A percentile compares a stretch with the other conserved stretches of the same genome.
These are phyloP conservation scores for Acer campestre DNA, from an alignment of 345 rosid genomes.

Conservation along the genomic window DNA sequence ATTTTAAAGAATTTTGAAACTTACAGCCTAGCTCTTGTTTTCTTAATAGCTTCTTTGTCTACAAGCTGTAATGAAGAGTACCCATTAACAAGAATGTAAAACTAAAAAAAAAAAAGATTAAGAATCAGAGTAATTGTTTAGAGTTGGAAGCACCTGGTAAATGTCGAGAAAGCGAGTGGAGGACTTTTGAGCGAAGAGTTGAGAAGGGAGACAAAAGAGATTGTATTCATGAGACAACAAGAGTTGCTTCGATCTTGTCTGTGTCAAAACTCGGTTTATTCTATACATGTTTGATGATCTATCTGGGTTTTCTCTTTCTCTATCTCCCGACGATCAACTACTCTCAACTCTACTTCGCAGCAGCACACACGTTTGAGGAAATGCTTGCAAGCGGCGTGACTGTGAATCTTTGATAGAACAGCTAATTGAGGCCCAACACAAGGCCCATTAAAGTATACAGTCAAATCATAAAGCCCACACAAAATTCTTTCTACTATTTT, in stretches of 20 bases:
- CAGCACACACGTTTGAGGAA: background rate
- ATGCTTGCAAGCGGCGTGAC: background rate
- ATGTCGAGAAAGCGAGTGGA: conserved; percentile 72
- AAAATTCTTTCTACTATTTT: background rate
- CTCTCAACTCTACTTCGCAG: background rate
- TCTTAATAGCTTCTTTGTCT: conserved; percentile 68
- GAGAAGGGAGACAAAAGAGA: conserved; percentile 40
- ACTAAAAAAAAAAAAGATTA: background rate
- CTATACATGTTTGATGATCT: conserved; percentile 46
- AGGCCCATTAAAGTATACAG: background rate
- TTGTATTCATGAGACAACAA: conserved; percentile 21
- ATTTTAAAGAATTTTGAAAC: conserved; percentile 18
- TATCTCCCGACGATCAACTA: background rate
- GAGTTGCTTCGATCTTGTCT: conserved; percentile 19
- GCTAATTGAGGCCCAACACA: background rate
- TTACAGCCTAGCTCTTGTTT: conserved; percentile 92
- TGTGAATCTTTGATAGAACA: background rate
- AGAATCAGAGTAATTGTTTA: background rate
- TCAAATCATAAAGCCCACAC: background rate
- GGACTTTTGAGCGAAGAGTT: conserved; percentile 42
- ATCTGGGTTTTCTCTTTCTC: background rate
- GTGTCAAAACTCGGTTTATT: conserved; percentile 42
- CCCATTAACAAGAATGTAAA: conserved; percentile 11
- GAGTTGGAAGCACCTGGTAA: conserved; percentile 45
- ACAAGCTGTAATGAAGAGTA: conserved; percentile 48